phyloP scores from a whole-genome alignment of 139 green algal genomes.

The Volvox africanus region DNA sequence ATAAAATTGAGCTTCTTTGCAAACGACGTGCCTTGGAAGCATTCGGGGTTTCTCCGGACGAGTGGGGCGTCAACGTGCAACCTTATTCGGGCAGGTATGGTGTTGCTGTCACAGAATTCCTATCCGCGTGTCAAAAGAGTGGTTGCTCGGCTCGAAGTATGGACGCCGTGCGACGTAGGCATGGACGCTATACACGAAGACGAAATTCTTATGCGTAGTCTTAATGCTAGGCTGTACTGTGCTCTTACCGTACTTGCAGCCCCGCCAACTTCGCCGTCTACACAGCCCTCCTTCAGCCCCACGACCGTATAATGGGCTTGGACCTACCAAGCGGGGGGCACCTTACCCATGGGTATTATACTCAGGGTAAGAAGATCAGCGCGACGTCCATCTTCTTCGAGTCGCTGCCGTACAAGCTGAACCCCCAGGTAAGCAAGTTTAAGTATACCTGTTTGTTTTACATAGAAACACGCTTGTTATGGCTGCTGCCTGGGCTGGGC shows the following conservation, averaged over 20 bases:
- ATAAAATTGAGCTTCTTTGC: slow-evolving; percentile 80
- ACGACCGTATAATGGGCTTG: slow-evolving; percentile 98
- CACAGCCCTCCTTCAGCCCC: slow-evolving; percentile 96
- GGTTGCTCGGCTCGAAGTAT: too few relatives aligned
- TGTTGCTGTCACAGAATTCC: too few relatives aligned
- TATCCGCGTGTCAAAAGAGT: too few relatives aligned
- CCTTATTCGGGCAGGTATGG: slow-evolving; percentile 92
- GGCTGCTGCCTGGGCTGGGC: too few relatives aligned
- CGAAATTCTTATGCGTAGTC: too few relatives aligned
- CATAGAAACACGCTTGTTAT: too few relatives aligned
- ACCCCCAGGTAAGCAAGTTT: slow-evolving; percentile 52
- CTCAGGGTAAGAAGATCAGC: slow-evolving; percentile 96
- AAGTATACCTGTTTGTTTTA: too few relatives aligned
- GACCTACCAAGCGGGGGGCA: slow-evolving; percentile 97
- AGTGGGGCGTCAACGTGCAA: slow-evolving; percentile 98
- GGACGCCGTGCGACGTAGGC: too few relatives aligned
- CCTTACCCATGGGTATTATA: slow-evolving; percentile 98
- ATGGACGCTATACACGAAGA: too few relatives aligned
- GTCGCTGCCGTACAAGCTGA: slow-evolving; percentile 94
- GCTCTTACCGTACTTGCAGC: slow-evolving; percentile 50
- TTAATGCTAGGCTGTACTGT: too few relatives aligned
- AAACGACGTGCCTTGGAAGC: slow-evolving; percentile 92
- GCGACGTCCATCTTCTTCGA: slow-evolving; percentile 98
- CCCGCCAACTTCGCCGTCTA: slow-evolving; percentile 99
- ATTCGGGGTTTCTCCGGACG: slow-evolving; percentile 85